Percentiles rank a stretch among this genome's conserved stretches.
These are phyloP conservation scores for Populus tremula DNA, from an alignment of 345 rosid genomes.

Conservation along the genomic window DNA sequence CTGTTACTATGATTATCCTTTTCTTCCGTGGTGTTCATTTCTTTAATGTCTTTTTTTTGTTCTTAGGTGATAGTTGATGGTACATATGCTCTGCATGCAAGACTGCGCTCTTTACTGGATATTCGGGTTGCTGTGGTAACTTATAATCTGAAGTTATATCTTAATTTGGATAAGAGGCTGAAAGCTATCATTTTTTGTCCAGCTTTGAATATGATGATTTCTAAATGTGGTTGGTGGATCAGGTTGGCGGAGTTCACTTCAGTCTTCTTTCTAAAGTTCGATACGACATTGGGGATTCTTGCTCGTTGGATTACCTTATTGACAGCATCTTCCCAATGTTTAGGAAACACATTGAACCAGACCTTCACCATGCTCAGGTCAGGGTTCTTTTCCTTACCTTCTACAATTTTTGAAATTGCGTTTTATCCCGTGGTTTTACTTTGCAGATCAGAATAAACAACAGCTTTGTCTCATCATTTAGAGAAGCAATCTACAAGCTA, in stretches of 20 bases:
- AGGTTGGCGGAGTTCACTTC: slow-evolving; percentile 99
- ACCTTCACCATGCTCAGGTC: slow-evolving; percentile 99
- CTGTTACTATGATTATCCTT: slow-evolving; percentile 8
- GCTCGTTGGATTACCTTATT: slow-evolving; percentile 90
- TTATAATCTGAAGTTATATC: slow-evolving; percentile 8
- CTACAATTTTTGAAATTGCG: slow-evolving; percentile 15
- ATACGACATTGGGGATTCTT: slow-evolving; percentile 91
- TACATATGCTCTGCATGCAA: slow-evolving; percentile 87
- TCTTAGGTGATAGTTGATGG: slow-evolving; percentile 96
- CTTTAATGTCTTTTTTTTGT: background rate
- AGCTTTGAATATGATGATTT: slow-evolving; percentile 3
- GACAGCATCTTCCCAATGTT: slow-evolving; percentile 98
- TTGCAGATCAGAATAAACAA: slow-evolving; percentile 97
- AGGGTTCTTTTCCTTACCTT: slow-evolving; percentile 17
- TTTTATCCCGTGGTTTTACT: slow-evolving; percentile 29
- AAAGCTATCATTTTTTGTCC: slow-evolving; percentile 6
- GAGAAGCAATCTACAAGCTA: slow-evolving; percentile 97
- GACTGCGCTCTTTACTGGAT: slow-evolving; percentile 92
- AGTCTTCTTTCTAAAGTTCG: slow-evolving; percentile 97
- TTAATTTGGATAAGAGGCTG: background rate
- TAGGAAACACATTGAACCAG: slow-evolving; percentile 97
- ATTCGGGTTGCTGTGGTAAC: slow-evolving; percentile 98
- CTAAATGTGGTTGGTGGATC: slow-evolving; percentile 24
- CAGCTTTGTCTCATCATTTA: slow-evolving; percentile 95
- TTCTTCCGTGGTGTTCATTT: slow-evolving; percentile 20